Conservation (phyloP, 208 protist genomes). For the Leishmania tarentolae region DNA sequence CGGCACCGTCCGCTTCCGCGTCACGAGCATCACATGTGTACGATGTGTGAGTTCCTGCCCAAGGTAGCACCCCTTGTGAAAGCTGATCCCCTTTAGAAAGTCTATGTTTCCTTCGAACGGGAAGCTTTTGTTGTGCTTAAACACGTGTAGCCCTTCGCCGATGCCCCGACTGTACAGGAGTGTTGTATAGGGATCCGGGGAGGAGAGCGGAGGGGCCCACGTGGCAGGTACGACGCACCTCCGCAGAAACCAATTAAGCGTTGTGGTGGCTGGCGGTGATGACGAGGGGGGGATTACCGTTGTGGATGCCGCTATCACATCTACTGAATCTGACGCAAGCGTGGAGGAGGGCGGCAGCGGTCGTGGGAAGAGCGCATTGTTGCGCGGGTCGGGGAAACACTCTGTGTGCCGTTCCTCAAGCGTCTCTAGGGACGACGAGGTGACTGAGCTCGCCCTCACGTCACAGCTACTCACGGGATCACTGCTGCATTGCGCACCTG, state of each 20-base stretch:
- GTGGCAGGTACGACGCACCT: slow-evolving; percentile 17
- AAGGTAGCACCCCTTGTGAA: slow-evolving; percentile 97
- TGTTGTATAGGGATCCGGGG: slow-evolving; percentile 36
- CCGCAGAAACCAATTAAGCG: slow-evolving; percentile 16
- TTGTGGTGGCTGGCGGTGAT: not conserved
- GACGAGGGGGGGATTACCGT: not conserved
- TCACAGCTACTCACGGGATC: not conserved
- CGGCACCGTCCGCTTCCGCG: slow-evolving; percentile 91
- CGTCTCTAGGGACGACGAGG: not conserved
- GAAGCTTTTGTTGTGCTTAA: slow-evolving; percentile 66
- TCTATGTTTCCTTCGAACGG: slow-evolving; percentile 94
- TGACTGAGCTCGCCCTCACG: not conserved
- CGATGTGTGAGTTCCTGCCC: slow-evolving; percentile 96
- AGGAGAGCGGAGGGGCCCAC: slow-evolving; percentile 17
- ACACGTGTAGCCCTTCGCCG: slow-evolving; percentile 82
- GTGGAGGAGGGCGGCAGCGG: not conserved
- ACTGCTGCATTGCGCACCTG: not conserved
- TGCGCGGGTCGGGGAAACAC: slow-evolving; percentile 67
- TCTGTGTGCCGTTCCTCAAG: slow-evolving; percentile 34
- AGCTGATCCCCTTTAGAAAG: slow-evolving; percentile 89
- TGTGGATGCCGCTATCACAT: not conserved
- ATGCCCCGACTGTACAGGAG: slow-evolving; percentile 73
- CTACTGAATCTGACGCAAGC: not conserved
- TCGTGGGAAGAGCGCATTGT: slow-evolving; percentile 38
- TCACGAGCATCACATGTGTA: slow-evolving; percentile 94